Percentiles rank a stretch among this genome's conserved stretches.
phyloP scores from a whole-genome alignment of 495 filamentous ascomycete species.

The Letharia lupina region DNA sequence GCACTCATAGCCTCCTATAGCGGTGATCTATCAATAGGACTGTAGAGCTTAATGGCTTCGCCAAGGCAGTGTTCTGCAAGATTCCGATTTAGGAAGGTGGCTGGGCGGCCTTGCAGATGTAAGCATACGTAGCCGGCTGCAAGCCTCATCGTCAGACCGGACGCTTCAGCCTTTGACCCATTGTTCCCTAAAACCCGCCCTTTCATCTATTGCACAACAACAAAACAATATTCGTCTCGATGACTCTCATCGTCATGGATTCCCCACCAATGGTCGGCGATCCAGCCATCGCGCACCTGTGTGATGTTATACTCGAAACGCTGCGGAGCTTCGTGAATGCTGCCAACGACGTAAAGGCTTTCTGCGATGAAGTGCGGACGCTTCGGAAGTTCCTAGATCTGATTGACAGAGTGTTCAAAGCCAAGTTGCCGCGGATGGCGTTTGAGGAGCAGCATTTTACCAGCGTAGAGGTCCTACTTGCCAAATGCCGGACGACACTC shows the following conservation, averaged over 20 bases:
- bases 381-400: slow-evolving; percentile 13
- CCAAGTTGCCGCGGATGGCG: slow-evolving; percentile 6
- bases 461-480: slow-evolving; percentile 9
- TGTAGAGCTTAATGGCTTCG: background rate
- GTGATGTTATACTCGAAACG: slow-evolving; percentile 9
- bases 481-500: slow-evolving; percentile 14
- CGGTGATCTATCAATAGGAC: background rate
- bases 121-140: slow-evolving; percentile 7
- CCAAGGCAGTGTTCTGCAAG: background rate
- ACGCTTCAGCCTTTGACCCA: background rate
- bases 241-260: slow-evolving; percentile 2
- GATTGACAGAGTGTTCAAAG: slow-evolving; percentile 12
- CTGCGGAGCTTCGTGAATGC: background rate
- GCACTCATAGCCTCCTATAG: background rate
- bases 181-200: background rate
- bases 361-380: slow-evolving; percentile 5
- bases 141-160: slow-evolving; percentile 7
- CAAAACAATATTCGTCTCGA: background rate
- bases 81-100: slow-evolving; percentile 1
- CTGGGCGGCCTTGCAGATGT: background rate
- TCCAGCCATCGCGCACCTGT: slow-evolving; percentile 11
- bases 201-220: background rate
- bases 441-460: slow-evolving; percentile 19
- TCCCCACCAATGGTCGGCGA: background rate
- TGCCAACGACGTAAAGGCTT: slow-evolving; percentile 1